phyloP scores from a whole-genome alignment of 306 rosid genomes.

The Casuarina cunninghamiana region DNA sequence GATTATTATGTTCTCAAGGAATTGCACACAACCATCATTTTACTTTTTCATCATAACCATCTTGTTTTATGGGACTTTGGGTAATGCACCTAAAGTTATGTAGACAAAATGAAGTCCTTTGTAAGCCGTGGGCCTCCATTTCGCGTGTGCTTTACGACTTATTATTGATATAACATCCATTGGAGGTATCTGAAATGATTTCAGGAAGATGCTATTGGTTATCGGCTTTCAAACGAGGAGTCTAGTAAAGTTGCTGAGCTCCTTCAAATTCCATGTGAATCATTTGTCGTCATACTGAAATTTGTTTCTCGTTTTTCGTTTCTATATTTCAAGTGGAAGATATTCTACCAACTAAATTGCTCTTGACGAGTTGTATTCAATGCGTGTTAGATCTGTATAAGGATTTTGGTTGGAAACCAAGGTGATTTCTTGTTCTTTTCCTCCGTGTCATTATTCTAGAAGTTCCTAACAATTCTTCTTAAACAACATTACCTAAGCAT shows the following conservation, averaged over 20 bases:
- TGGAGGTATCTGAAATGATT: neutral
- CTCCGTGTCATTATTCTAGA: conserved; percentile 20
- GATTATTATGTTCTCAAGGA: neutral
- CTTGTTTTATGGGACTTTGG: neutral
- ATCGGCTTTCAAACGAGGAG: neutral
- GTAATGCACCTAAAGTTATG: conserved; percentile 1
- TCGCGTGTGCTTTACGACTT: neutral
- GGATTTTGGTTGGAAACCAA: conserved; percentile 15
- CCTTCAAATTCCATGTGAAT: conserved; percentile 17
- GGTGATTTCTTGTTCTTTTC: conserved; percentile 16
- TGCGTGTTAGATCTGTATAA: neutral
- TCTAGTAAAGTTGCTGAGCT: neutral
- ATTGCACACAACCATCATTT: conserved; percentile 11
- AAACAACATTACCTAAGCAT: neutral
- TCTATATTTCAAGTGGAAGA: conserved; percentile 24
- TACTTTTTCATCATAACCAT: neutral
- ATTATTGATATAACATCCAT: neutral
- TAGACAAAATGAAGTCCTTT: conserved; percentile 15
- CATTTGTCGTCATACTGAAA: conserved; percentile 30
- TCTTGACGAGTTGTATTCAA: conserved; percentile 3
- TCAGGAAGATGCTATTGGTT: neutral
- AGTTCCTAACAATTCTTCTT: neutral
- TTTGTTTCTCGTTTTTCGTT: neutral
- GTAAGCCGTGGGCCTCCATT: conserved; percentile 4
- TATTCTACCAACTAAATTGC: conserved; percentile 6